Evolutionary conservation across 1,139 yeast species (phyloP).

Genomic region (Scheffersomyces parashehatae): DNA sequence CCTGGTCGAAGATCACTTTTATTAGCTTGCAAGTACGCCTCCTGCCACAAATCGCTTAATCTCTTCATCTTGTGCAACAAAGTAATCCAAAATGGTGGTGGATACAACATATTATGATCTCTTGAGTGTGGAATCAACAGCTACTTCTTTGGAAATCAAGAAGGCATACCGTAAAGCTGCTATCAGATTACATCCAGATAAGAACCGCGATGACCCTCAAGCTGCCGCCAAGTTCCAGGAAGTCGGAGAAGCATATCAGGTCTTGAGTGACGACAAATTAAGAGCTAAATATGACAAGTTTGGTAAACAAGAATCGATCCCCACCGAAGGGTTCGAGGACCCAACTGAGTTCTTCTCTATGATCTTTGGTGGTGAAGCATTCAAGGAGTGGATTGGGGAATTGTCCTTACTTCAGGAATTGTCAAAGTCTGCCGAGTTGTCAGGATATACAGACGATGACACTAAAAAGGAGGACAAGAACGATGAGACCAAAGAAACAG

Average conservation of each 20-base stretch:
- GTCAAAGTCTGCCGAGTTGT: constrained; percentile 67
- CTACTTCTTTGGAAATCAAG: constrained; percentile 82
- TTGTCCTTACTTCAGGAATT: constrained; percentile 81
- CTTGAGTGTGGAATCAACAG: constrained; percentile 65
- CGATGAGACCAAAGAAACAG: constrained; percentile 2
- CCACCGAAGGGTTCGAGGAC: constrained; percentile 84
- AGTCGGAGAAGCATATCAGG: constrained; percentile 82
- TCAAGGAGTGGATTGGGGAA: constrained; percentile 78
- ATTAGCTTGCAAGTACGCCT: too few relatives aligned
- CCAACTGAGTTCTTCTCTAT: constrained; percentile 60
- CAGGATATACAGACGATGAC: constrained; percentile 44
- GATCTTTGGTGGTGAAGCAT: constrained; percentile 83
- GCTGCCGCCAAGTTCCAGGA: constrained; percentile 74
- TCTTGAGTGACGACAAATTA: constrained; percentile 71
- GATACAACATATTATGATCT: constrained; percentile 89
- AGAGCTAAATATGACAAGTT: constrained; percentile 78
- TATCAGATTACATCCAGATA: constrained; percentile 89
- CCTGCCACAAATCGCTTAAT: too few relatives aligned
- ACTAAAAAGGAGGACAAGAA: constrained; percentile 22
- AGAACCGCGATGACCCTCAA: constrained; percentile 82
- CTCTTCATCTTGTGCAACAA: neutral
- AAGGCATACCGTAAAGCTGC: constrained; percentile 93
- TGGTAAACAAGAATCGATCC: constrained; percentile 84
- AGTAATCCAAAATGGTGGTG: constrained; percentile 66
- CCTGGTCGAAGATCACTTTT: too few relatives aligned